phyloP scores from a whole-genome alignment of 768 basidiomycete genomes.

The Tephrocybe sp. region DNA sequence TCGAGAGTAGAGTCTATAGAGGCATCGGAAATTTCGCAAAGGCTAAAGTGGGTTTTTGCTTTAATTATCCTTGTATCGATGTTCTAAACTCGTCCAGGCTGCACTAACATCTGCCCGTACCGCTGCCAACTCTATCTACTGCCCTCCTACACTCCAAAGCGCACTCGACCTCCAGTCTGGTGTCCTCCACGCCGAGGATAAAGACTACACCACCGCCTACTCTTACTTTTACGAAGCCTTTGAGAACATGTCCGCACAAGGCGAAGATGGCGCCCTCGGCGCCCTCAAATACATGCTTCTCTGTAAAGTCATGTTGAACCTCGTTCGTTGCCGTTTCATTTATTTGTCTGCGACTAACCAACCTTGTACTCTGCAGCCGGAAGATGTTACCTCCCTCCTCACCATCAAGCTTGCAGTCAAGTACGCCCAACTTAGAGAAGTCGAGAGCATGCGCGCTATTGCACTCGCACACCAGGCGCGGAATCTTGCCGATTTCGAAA shows the following conservation, averaged over 20 bases:
- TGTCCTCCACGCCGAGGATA: conserved; percentile 92
- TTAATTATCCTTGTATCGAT: conserved; percentile 18
- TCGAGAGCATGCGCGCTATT: conserved; percentile 94
- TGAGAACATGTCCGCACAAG: conserved; percentile 80
- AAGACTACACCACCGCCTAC: conserved; percentile 96
- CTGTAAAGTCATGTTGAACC: conserved; percentile 97
- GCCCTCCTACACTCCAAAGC: conserved; percentile 44
- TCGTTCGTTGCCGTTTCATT: conserved; percentile 48
- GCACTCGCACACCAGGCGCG: conserved; percentile 93
- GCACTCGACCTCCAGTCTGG: conserved; percentile 57
- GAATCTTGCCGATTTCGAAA: conserved; percentile 87
- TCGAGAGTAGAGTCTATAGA: conserved; percentile 90
- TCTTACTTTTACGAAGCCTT: conserved; percentile 98
- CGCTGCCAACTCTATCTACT: conserved; percentile 95
- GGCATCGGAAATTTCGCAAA: conserved; percentile 88
- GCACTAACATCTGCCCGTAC: conserved; percentile 88
- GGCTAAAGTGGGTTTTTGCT: conserved; percentile 60
- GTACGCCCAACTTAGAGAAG: conserved; percentile 83
- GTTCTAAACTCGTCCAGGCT: conserved; percentile 42
- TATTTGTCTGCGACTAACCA: neutral
- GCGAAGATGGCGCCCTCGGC: conserved; percentile 70
- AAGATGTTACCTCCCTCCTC: conserved; percentile 87
- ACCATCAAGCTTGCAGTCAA: conserved; percentile 85
- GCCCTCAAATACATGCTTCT: conserved; percentile 97
- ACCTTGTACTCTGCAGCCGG: conserved; percentile 53